phyloP scores from a whole-genome alignment of 331 rosid genomes.

The Spiraea crenata region DNA sequence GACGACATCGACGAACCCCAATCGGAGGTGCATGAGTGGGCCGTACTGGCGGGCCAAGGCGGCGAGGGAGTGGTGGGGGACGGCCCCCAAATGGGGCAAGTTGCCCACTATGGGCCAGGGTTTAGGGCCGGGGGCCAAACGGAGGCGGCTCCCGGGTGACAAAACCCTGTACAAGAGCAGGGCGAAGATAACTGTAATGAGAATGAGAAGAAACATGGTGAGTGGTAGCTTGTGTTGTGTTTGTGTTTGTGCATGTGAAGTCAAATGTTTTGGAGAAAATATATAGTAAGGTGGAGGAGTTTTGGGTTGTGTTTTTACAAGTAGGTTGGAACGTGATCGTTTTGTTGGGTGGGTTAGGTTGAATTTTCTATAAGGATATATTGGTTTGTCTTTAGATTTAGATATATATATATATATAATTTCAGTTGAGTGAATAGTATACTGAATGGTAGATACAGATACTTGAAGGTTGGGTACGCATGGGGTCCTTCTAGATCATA shows the following conservation, averaged over 20 bases:
- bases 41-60: constrained; percentile 55
- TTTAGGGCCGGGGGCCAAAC: constrained; percentile 62
- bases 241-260: not conserved
- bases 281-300: not conserved
- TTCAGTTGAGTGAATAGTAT: no score
- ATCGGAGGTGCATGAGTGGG: constrained; percentile 70
- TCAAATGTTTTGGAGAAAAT: not conserved
- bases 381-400: no score
- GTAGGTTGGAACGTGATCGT: not conserved
- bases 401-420: no score
- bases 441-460: no score
- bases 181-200: constrained; percentile 9
- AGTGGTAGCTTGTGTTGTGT: not conserved
- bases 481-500: no score
- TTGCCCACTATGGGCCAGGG: constrained; percentile 89
- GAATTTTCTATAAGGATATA: not conserved
- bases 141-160: not conserved
- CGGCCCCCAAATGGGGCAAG: constrained; percentile 61
- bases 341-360: not conserved
- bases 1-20: constrained; percentile 61
- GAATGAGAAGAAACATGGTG: constrained; percentile 6
- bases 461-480: not conserved
- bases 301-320: no score
- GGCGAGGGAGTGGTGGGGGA: constrained; percentile 73
- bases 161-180: constrained; percentile 26